A percentile compares a stretch with the other conserved stretches of the same genome.
These are phyloP conservation scores for Xerocomus minutiporus DNA, from an alignment of 1,284 basidiomycete genomes.

Conservation along the genomic window DNA sequence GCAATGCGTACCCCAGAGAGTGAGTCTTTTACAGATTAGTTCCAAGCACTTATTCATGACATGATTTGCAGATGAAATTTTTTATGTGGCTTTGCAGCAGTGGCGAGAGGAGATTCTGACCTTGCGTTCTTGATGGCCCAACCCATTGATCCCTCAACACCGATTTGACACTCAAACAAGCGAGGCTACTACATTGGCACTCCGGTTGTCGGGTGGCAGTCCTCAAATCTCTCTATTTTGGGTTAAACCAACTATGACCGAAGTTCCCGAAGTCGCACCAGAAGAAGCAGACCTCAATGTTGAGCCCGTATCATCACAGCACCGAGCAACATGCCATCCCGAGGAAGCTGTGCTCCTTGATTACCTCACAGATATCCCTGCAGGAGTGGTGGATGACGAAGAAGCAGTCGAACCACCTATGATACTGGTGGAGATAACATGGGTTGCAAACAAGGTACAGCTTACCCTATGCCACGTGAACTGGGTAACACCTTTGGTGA, in stretches of 20 bases:
- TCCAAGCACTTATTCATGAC: background rate
- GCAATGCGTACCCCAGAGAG: background rate
- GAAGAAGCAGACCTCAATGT: background rate
- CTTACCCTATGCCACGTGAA: no score
- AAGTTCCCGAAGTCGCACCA: background rate
- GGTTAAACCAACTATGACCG: background rate
- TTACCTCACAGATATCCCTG: background rate
- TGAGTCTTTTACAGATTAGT: background rate
- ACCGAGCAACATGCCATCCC: background rate
- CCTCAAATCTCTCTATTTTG: background rate
- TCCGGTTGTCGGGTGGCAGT: background rate
- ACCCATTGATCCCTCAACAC: background rate
- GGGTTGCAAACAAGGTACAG: no score
- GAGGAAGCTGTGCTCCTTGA: background rate
- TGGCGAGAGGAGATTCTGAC: background rate
- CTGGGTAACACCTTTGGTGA: no score
- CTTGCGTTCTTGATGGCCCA: background rate
- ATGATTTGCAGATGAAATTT: background rate
- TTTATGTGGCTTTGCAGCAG: background rate
- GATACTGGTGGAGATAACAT: no score
- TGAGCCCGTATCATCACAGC: background rate
- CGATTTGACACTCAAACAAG: background rate
- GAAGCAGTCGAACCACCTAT: no score
- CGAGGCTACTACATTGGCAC: background rate
- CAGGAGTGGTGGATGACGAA: no score